Evolutionary conservation across 73 alveolate genomes (phyloP), one percentile per base, ranked within the genome.

Genomic region (Paraurostyla sp.): DNA sequence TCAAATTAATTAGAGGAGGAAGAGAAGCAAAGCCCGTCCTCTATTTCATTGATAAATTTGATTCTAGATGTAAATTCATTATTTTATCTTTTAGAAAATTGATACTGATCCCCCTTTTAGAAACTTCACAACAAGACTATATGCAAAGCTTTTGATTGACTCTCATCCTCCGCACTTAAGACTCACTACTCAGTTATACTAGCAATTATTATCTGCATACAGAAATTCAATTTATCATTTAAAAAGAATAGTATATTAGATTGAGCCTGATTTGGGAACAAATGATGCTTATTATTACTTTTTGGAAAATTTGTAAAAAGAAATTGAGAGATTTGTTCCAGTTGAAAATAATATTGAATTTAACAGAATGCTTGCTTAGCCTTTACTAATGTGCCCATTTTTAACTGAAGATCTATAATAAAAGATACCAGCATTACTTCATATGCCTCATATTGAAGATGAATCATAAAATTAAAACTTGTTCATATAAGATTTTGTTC

Each of bases 51-150:
- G 30, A 73, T 73, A 4, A 36, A 36, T 27, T 20, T 40, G 29
- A 78, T 78, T 40, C 23, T 78, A 15, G 80, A 78, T 49, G 80
- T 78, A 78, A 51, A 4, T 32, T 25, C 2, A 16, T 78, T 51
- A 13, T 42, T 18, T 6, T 35, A 18, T 71, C 13, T 11, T 46
- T 32, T 49, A 78, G 78, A 78, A 78, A 78, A 36, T 51, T 52
- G 89, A 78, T 13, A 78, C 78, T 35, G 89, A 78, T 78, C 89
- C 89, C 6, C 89, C 89, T 20, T 78, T 78, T 35, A 78, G 89
- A 78, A 78, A 78, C 29, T 50, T 78, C 29, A 78, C 89, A 16
- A 0, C 40, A 25, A 78, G 89, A 78, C 46, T 78, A 7, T 78
- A 52, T 32, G 7, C 78, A 11, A 78, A 78, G 46, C 33, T 78